Conservation (phyloP, 768 basidiomycete species). For the Thelephora ganbajun region DNA sequence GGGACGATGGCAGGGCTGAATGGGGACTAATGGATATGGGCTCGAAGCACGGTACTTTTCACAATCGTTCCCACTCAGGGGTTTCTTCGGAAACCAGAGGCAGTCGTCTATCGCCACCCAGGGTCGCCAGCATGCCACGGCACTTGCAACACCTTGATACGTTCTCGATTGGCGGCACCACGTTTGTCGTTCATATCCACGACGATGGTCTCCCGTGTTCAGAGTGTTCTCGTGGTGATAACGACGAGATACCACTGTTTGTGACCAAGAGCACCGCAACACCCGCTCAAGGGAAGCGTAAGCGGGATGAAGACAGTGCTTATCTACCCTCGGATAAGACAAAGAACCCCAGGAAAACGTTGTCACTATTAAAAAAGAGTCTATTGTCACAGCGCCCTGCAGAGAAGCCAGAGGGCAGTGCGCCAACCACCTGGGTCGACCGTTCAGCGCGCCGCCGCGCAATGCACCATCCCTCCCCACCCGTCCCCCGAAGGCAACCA, state of each 20-base stretch:
- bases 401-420: not conserved
- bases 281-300: constrained; percentile 14
- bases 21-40: constrained; percentile 81
- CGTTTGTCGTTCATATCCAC: constrained; percentile 61
- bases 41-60: constrained; percentile 71
- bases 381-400: constrained; percentile 37
- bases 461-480: constrained; percentile 20
- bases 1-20: constrained; percentile 40
- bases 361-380: constrained; percentile 49
- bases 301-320: constrained; percentile 7
- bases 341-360: constrained; percentile 48
- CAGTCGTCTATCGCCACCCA: constrained; percentile 45
- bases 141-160: constrained; percentile 48
- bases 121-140: constrained; percentile 56
- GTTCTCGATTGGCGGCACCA: constrained; percentile 56
- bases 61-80: constrained; percentile 14
- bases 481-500: constrained; percentile 5
- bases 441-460: constrained; percentile 60
- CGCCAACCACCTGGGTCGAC: constrained; percentile 34
- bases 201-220: constrained; percentile 43
- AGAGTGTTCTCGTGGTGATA: constrained; percentile 37
- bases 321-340: constrained; percentile 1
- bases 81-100: constrained; percentile 14
- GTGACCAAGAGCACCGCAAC: constrained; percentile 7
- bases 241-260: constrained; percentile 50